These are phyloP conservation scores for Pseudopithomyces maydicus DNA, from an alignment of 2,329 filamentous ascomycete species.

Conservation along the genomic window DNA sequence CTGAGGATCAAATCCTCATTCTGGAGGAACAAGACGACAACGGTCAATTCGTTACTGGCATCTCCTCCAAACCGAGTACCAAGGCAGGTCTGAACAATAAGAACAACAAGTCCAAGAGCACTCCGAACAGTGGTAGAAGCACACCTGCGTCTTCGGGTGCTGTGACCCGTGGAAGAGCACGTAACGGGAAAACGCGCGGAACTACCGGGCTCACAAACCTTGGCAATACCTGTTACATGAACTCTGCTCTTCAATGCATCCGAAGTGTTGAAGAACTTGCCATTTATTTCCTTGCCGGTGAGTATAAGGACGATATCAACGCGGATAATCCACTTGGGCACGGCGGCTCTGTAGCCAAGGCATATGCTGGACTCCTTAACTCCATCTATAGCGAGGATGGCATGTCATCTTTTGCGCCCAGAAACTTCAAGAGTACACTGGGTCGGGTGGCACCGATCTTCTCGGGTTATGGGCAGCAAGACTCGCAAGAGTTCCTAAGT, in stretches of 20 bases:
- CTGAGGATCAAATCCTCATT: constrained; percentile 77
- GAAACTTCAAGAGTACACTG: constrained; percentile 80
- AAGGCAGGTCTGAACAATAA: constrained; percentile 53
- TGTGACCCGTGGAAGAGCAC: constrained; percentile 73
- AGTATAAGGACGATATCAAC: constrained; percentile 75
- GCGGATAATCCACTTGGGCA: constrained; percentile 83
- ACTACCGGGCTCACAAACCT: constrained; percentile 86
- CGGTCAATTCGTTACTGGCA: constrained; percentile 62
- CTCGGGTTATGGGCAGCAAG: constrained; percentile 93
- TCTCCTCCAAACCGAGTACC: constrained; percentile 48
- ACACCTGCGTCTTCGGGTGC: constrained; percentile 67
- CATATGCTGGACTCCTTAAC: constrained; percentile 76
- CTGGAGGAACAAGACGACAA: constrained; percentile 72
- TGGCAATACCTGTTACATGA: constrained; percentile 99
- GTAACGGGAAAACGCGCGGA: constrained; percentile 72
- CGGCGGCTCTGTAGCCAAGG: constrained; percentile 81
- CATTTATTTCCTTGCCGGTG: constrained; percentile 74
- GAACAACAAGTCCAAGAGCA: constrained; percentile 42
- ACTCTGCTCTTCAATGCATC: constrained; percentile 93
- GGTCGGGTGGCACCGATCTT: constrained; percentile 84
- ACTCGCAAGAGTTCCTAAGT: constrained; percentile 95
- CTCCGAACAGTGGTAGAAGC: constrained; percentile 64
- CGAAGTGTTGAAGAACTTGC: constrained; percentile 92
- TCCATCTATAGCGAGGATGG: constrained; percentile 76
- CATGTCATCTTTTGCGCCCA: constrained; percentile 73